Percentiles rank a stretch among this genome's conserved stretches.
Evolutionary conservation across 1,139 yeast genomes (phyloP).

Genomic region (Arxiozyma telluris): DNA sequence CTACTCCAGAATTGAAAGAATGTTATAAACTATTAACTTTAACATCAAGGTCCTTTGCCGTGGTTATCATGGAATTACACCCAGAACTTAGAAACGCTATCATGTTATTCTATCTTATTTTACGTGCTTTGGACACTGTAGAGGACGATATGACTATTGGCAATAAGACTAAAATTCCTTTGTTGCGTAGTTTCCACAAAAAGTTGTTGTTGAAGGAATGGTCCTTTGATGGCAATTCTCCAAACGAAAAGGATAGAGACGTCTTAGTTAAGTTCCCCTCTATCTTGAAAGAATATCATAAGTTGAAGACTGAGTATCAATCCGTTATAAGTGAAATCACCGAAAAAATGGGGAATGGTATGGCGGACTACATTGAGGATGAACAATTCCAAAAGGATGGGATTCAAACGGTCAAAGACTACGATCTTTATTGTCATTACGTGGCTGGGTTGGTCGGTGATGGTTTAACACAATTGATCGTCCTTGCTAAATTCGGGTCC

Average conservation of each 20-base stretch:
- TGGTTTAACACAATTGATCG: conserved; percentile 77
- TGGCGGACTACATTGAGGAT: conserved; percentile 87
- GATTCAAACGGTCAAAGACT: conserved; percentile 67
- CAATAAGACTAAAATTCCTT: conserved; percentile 60
- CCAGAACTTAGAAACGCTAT: conserved; percentile 81
- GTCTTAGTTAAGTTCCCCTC: conserved; percentile 70
- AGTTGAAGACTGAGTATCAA: conserved; percentile 67
- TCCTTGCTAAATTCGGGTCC: conserved; percentile 57
- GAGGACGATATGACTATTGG: conserved; percentile 93
- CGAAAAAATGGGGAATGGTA: conserved; percentile 86
- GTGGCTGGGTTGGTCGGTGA: conserved; percentile 98
- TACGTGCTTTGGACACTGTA: conserved; percentile 89
- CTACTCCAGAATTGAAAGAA: conserved; percentile 42
- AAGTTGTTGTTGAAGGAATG: conserved; percentile 60
- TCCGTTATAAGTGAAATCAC: conserved; percentile 72
- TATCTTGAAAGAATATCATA: conserved; percentile 62
- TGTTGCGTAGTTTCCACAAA: conserved; percentile 59
- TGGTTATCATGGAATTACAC: conserved; percentile 83
- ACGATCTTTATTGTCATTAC: conserved; percentile 86
- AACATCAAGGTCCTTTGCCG: conserved; percentile 87
- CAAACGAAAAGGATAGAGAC: conserved; percentile 69
- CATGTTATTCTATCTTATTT: conserved; percentile 72
- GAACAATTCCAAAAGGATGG: conserved; percentile 65
- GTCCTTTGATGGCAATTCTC: conserved; percentile 70
- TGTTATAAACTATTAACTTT: conserved; percentile 60